A percentile compares a stretch with the other conserved stretches of the same genome.
Evolutionary conservation across 1,284 basidiomycete genomes (phyloP).

Genomic region (Pseudozyma sp.): DNA sequence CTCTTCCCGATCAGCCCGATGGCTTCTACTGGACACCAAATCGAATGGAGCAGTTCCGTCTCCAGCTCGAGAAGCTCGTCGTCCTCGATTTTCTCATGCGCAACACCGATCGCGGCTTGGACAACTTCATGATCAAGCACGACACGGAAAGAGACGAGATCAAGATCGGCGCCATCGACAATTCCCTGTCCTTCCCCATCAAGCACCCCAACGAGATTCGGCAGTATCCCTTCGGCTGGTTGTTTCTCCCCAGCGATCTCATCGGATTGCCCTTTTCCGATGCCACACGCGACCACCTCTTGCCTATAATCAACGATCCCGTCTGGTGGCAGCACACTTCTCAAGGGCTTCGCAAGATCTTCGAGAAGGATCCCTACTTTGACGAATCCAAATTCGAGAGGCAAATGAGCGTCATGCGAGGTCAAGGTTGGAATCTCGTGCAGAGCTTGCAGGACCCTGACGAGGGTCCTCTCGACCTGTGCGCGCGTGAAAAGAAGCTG

Average conservation of each 20-base stretch:
- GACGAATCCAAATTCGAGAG: constrained; percentile 72
- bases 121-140: constrained; percentile 70
- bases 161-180: constrained; percentile 86
- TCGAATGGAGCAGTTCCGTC: constrained; percentile 82
- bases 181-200: constrained; percentile 84
- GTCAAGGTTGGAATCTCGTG: constrained; percentile 89
- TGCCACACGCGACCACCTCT: constrained; percentile 82
- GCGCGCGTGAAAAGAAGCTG: constrained; percentile 62
- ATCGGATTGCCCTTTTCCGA: constrained; percentile 79
- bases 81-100: constrained; percentile 84
- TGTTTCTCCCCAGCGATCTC: constrained; percentile 81
- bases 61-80: constrained; percentile 83
- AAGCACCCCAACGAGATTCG: constrained; percentile 85
- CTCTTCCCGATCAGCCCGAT: constrained; percentile 13
- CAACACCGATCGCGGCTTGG: constrained; percentile 75
- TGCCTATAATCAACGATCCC: constrained; percentile 83
- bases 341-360: constrained; percentile 79
- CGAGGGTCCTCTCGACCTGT: constrained; percentile 70
- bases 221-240: constrained; percentile 90
- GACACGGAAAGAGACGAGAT: constrained; percentile 79
- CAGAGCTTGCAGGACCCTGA: constrained; percentile 81
- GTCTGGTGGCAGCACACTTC: constrained; percentile 91
- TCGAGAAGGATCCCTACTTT: constrained; percentile 80
- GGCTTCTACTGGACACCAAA: constrained; percentile 82
- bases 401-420: constrained; percentile 89